Base-by-base conservation (phyloP, 805 yeast species). In the Zygosaccharomyces siamensis region DNA sequence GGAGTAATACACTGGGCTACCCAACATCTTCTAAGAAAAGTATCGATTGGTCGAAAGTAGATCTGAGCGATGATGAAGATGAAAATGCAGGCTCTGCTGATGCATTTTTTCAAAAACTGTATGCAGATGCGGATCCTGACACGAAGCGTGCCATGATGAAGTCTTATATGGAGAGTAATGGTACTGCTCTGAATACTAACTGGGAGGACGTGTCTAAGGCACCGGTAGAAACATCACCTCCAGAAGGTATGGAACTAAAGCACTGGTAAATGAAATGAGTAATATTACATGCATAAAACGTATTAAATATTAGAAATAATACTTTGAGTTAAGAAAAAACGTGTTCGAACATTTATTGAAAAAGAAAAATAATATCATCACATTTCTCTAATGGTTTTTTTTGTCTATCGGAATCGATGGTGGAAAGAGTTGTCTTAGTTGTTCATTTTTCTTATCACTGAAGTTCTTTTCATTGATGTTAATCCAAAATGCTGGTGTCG, bases 71-170 rank as follows among this genome's bases (percentile, higher is more conserved):
- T 2, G 77, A 70, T 5, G 74, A 69, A 0, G 80, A 76, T 3
- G 73, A 71, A 12, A 75, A 70, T 23, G 72, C 73, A 0, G 73
- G 72, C 11, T 78, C 76, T 21, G 79, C 80, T 2, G 80, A 81
- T 51, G 82, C 74, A 1, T 90, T 93, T 59, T 93, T 93, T 70
- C 78, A 80, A 57, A 74, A 80, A 54, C 62, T 93, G 8, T 93
- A 85, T 68, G 75, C 76, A 24, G 82, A 77, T 54, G 92, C 95
- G 0, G 95, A 89, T 62, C 93, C 86, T 6, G 97, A 93, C 59
- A 84, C 95, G 0, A 74, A 73, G 56, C 74, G 95, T 45, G 99
- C 99, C 1, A 93, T 93, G 98, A 85, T 88, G 95, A 93, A 93
- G 70, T 87, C 96, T 46, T 93, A 79, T 60, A 74, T 80, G n/a